Conservation (phyloP, 2,329 filamentous ascomycete genomes). For the Pseudogymnoascus sp. region DNA sequence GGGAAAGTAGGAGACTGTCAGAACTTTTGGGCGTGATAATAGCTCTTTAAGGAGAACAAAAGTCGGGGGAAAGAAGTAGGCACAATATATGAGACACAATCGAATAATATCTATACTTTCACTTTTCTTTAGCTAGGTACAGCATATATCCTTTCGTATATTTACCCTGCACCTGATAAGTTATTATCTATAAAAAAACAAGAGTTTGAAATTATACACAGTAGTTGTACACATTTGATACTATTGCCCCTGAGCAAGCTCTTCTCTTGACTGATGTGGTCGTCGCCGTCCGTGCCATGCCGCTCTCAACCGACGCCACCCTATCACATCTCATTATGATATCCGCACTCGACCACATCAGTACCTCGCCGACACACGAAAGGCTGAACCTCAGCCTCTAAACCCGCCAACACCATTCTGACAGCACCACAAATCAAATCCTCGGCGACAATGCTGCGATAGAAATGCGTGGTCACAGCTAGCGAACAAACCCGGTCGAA, state of each 20-base stretch:
- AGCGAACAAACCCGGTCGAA: not conserved
- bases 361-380: not conserved
- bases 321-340: not conserved
- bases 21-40: not conserved
- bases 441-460: not conserved
- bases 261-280: not conserved
- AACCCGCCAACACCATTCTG: not conserved
- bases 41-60: not conserved
- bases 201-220: not conserved
- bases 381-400: conserved; percentile 2
- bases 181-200: not conserved
- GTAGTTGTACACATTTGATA: not conserved
- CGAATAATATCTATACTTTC: not conserved
- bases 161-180: not conserved
- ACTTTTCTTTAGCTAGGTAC: not conserved
- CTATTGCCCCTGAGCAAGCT: not conserved
- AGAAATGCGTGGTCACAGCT: not conserved
- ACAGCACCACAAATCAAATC: not conserved
- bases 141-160: not conserved
- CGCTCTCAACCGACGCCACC: conserved; percentile 3
- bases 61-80: not conserved
- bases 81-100: not conserved
- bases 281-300: not conserved
- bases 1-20: not conserved
- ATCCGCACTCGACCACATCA: not conserved